Percentiles rank a stretch among this genome's conserved stretches.
These are phyloP conservation scores for Nannochloropsis gaditana DNA, from an alignment of 108 stramenopile species.

Conservation along the genomic window DNA sequence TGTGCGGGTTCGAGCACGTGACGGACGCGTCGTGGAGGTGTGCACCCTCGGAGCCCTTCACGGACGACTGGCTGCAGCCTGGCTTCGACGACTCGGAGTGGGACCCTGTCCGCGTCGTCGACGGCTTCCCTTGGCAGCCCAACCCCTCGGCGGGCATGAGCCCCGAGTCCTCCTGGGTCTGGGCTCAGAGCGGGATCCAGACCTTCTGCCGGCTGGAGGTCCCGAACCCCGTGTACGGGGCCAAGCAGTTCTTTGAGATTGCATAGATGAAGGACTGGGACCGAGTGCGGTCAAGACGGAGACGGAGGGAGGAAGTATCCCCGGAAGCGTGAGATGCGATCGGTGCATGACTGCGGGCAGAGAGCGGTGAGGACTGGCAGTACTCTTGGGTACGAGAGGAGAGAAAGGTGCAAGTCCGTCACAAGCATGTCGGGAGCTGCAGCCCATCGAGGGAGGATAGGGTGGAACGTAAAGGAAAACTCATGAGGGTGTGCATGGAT, in stretches of 20 bases:
- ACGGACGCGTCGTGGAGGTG: slow-evolving; percentile 6
- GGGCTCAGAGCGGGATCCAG: background rate
- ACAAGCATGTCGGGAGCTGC: too few species aligned
- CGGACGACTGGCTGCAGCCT: background rate
- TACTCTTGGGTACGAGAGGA: background rate
- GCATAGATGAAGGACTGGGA: background rate
- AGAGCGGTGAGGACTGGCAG: background rate
- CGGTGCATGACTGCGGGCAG: background rate
- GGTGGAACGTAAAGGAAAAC: too few species aligned
- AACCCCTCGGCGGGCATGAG: background rate
- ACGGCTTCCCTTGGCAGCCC: background rate
- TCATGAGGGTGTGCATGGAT: too few species aligned
- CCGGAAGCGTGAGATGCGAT: background rate
- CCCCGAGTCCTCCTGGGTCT: background rate
- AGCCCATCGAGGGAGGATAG: too few species aligned
- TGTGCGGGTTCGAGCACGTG: slow-evolving; percentile 13
- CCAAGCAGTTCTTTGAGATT: background rate
- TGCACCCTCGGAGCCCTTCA: background rate
- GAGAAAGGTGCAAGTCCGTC: background rate
- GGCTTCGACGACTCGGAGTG: background rate
- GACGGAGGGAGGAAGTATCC: background rate
- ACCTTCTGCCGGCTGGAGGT: slow-evolving; percentile 14
- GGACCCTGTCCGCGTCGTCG: background rate
- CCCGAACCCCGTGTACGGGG: background rate
- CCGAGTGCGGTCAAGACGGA: background rate